phyloP scores from a whole-genome alignment of 2,329 filamentous ascomycete species.

The Pseudogymnoascus pannorum region DNA sequence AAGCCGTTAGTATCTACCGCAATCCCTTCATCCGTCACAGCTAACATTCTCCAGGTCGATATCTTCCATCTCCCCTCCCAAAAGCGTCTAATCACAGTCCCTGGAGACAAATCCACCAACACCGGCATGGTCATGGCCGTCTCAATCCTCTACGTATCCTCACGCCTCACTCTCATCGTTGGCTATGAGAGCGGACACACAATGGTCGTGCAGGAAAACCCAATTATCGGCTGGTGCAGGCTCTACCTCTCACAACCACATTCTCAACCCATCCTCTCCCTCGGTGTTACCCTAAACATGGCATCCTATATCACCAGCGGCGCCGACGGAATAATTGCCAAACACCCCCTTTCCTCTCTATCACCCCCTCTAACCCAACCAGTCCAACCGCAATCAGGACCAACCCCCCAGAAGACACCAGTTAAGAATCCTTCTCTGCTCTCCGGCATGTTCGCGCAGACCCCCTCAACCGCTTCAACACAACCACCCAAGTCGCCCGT shows the following conservation, averaged over 20 bases:
- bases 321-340: constrained; percentile 72
- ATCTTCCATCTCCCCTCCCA: constrained; percentile 77
- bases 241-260: constrained; percentile 63
- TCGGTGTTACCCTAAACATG: constrained; percentile 45
- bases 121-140: constrained; percentile 88
- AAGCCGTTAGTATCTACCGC: constrained; percentile 45
- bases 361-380: not conserved
- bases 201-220: constrained; percentile 45
- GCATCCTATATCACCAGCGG: constrained; percentile 66
- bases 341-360: constrained; percentile 56
- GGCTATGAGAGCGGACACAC: constrained; percentile 83
- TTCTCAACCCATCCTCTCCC: constrained; percentile 72
- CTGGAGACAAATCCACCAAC: constrained; percentile 36
- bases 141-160: constrained; percentile 45
- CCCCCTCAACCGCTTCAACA: not conserved
- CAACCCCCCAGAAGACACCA: not conserved
- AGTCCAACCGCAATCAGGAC: not conserved
- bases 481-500: not conserved
- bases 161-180: constrained; percentile 55
- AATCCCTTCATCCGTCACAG: not conserved
- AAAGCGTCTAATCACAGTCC: constrained; percentile 53
- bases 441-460: not conserved
- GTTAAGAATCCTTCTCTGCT: not conserved
- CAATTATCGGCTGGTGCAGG: constrained; percentile 38
- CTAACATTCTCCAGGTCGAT: constrained; percentile 51